Percentiles rank a stretch among this genome's conserved stretches.
Conservation (phyloP, 192 early-diverging fungal species). For the Dispira simplex region DNA sequence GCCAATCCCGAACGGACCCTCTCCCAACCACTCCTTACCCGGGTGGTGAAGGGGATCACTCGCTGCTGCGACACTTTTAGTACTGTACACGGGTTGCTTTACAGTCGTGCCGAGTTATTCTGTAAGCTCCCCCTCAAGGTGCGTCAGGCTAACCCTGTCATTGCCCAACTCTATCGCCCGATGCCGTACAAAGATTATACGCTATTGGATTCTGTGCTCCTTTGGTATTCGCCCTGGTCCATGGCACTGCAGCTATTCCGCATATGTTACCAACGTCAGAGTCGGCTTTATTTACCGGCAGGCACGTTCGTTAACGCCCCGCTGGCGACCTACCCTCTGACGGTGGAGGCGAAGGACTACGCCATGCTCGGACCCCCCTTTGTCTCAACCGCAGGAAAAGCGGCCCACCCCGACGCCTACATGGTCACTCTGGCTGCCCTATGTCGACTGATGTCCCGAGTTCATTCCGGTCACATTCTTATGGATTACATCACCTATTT, state of each 20-base stretch:
- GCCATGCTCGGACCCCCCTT: too few relatives aligned
- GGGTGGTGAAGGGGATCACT: neutral
- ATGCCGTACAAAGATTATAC: neutral
- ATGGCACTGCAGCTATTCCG: neutral
- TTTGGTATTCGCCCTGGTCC: slow-evolving; percentile 4
- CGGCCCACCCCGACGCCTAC: neutral
- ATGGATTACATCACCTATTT: neutral
- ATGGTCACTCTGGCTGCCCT: neutral
- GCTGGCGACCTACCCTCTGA: too few relatives aligned
- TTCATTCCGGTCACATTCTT: neutral
- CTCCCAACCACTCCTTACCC: neutral
- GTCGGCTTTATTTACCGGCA: neutral
- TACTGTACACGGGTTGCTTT: neutral
- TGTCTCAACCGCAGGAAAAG: neutral
- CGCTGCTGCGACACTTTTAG: neutral
- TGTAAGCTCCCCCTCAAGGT: neutral
- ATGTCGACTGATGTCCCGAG: slow-evolving; percentile 1
- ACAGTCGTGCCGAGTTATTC: neutral
- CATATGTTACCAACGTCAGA: neutral
- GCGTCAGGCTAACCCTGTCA: neutral
- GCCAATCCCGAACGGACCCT: neutral
- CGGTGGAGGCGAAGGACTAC: too few relatives aligned
- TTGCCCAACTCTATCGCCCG: neutral
- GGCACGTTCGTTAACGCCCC: too few relatives aligned
- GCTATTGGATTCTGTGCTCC: neutral